A percentile compares a stretch with the other conserved stretches of the same genome.
Evolutionary conservation across 2,329 filamentous ascomycete species (phyloP).

Genomic region (Purpureocillium lavendulum): DNA sequence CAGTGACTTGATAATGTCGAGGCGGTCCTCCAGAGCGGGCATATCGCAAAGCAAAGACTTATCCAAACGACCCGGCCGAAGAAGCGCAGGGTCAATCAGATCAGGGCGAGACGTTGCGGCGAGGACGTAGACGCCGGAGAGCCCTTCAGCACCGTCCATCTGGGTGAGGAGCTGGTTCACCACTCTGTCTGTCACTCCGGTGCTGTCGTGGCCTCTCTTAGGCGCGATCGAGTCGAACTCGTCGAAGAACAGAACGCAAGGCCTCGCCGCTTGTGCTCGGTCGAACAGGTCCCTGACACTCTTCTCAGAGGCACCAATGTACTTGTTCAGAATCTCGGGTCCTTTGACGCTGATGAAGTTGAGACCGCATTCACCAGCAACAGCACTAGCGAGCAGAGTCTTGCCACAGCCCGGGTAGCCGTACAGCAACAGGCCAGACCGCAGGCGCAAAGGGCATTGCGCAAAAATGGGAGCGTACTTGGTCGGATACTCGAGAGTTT

Average conservation of each 20-base stretch:
- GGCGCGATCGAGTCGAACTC: conserved; percentile 98
- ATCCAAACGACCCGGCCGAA: conserved; percentile 85
- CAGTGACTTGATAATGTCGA: conserved; percentile 84
- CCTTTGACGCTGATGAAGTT: conserved; percentile 99
- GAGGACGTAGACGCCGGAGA: conserved; percentile 91
- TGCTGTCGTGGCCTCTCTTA: conserved; percentile 93
- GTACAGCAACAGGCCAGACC: conserved; percentile 87
- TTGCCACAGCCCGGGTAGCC: conserved; percentile 96
- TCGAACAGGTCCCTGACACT: conserved; percentile 93
- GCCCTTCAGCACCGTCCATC: conserved; percentile 95
- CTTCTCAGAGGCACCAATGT: conserved; percentile 96
- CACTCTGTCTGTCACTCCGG: conserved; percentile 95
- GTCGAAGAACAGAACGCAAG: conserved; percentile 96
- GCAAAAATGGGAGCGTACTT: conserved; percentile 98
- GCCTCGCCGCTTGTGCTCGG: conserved; percentile 78
- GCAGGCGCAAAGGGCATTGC: conserved; percentile 86
- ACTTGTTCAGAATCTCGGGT: conserved; percentile 97
- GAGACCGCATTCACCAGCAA: conserved; percentile 94
- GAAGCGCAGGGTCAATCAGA: conserved; percentile 85
- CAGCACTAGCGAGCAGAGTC: conserved; percentile 87
- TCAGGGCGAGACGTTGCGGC: conserved; percentile 91
- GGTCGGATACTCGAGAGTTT: conserved; percentile 93
- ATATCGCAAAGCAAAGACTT: conserved; percentile 91
- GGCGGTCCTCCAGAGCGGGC: conserved; percentile 67
- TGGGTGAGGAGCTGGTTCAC: conserved; percentile 97